Evolutionary conservation across 495 filamentous ascomycete species (phyloP), one percentile per base, ranked within the genome.

Genomic region (Penicillium ochrochloron): DNA sequence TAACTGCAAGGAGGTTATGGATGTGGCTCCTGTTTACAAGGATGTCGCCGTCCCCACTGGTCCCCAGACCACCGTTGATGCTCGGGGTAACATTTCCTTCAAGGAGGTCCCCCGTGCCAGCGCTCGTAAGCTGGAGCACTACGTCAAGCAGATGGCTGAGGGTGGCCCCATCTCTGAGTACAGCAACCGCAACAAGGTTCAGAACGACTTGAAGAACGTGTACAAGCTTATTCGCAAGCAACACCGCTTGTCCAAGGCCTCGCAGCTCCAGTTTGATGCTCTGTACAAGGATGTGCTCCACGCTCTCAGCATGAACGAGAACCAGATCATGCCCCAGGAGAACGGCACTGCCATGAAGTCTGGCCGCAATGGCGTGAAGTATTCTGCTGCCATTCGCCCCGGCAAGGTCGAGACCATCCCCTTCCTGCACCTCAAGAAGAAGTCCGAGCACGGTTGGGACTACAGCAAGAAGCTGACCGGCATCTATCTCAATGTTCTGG

Each of bases 121-220:
- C 72, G 93, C 93, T 71, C 90, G 96, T 58, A 99, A 99, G 79
- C 86, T 99, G 34, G 95, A 99, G 80, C 94, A 97, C 74, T 99
- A 99, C 69, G 95, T 99, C 33, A 91, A 90, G 71, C 94, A 99
- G 75, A 98, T 99, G 95, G 95, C 95, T 1, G 94, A 97, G 64
- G 95, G 95, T 29, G 95, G 95, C 64, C 97, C 97, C 73, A 93
- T 99, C 61, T 97, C 93, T 21, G 95, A 99, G 75, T 99, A 99
- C 76, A 95, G 95, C 74, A 99, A 97, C 80, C 89, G 95, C 14
- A 94, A 92, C 39, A 99, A 98, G 82, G 96, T 99, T 25, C 94
- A 97, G 77, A 95, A 94, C 70, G 94, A 98, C 75, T 85, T 99
- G 29, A 87, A 88, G 75, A 89, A 89, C 59, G 94, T 99, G 69